A percentile compares a stretch with the other conserved stretches of the same genome.
Conservation (phyloP, 2,329 filamentous ascomycete genomes). For the Seiridium unicorne region DNA sequence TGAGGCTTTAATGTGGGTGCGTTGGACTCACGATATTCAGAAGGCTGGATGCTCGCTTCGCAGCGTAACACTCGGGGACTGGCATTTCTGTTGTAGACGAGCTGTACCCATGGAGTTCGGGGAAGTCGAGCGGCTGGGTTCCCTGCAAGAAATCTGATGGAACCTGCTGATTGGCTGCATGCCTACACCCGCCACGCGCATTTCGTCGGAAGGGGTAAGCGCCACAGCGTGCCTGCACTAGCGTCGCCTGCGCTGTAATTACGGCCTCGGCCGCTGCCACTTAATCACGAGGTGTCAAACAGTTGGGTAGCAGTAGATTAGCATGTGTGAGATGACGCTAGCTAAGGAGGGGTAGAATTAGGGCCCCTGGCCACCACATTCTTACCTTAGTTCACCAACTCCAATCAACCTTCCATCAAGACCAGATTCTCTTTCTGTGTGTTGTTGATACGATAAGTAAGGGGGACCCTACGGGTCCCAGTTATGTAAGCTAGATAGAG, state of each 20-base stretch:
- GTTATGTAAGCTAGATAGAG: too few species aligned
- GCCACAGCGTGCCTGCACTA: conserved; percentile 2
- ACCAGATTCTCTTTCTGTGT: too few species aligned
- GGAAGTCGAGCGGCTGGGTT: neutral
- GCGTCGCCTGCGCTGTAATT: neutral
- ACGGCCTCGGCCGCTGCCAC: too few species aligned
- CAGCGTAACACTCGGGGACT: neutral
- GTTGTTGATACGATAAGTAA: too few species aligned
- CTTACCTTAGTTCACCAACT: too few species aligned
- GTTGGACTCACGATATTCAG: neutral
- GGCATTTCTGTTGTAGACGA: neutral
- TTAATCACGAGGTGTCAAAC: too few species aligned
- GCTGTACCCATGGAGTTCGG: neutral
- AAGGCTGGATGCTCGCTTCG: neutral
- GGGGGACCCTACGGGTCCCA: too few species aligned
- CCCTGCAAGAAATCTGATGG: neutral
- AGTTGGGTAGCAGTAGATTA: too few species aligned
- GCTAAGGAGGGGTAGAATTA: too few species aligned
- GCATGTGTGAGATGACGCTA: too few species aligned
- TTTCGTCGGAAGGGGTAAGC: neutral
- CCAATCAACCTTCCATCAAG: too few species aligned
- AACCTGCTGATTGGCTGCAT: neutral
- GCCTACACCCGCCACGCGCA: neutral
- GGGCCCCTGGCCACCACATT: too few species aligned
- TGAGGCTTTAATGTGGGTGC: neutral